These are phyloP conservation scores for Yamadazyma oceani DNA, from an alignment of 1,139 yeast species.

Conservation along the genomic window DNA sequence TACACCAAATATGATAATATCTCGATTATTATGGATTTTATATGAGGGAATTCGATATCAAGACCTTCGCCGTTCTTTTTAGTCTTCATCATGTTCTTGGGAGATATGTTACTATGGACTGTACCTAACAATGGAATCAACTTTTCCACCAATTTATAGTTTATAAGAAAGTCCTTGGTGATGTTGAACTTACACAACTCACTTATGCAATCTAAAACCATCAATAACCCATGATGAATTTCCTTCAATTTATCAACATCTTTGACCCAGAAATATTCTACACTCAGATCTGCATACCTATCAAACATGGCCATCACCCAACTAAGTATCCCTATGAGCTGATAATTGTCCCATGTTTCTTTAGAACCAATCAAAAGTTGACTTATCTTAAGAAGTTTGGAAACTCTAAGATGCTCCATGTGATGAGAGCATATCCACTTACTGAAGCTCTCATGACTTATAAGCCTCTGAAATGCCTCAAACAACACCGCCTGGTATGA, in stretches of 20 bases:
- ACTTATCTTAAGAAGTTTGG: constrained; percentile 7
- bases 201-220: constrained; percentile 50
- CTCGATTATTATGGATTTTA: constrained; percentile 62
- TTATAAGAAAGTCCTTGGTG: constrained; percentile 50
- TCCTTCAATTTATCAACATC: constrained; percentile 12
- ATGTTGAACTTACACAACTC: constrained; percentile 52
- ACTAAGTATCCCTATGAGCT: constrained; percentile 50
- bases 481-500: constrained; percentile 4
- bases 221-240: constrained; percentile 25
- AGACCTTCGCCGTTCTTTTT: constrained; percentile 29
- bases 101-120: constrained; percentile 49
- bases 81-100: constrained; percentile 29
- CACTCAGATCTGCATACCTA: constrained; percentile 15
- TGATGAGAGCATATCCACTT: constrained; percentile 5
- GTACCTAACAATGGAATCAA: constrained; percentile 45
- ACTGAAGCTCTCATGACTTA: constrained; percentile 8
- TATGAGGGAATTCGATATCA: constrained; percentile 50
- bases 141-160: constrained; percentile 48
- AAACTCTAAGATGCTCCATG: constrained; percentile 15
- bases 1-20: constrained; percentile 56
- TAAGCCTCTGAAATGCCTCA: constrained; percentile 8
- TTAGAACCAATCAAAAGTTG: constrained; percentile 33
- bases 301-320: constrained; percentile 52
- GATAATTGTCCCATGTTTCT: constrained; percentile 53
- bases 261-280: constrained; percentile 14